Base-by-base conservation (phyloP, 495 filamentous ascomycete genomes). In the Parathielavia appendiculata region DNA sequence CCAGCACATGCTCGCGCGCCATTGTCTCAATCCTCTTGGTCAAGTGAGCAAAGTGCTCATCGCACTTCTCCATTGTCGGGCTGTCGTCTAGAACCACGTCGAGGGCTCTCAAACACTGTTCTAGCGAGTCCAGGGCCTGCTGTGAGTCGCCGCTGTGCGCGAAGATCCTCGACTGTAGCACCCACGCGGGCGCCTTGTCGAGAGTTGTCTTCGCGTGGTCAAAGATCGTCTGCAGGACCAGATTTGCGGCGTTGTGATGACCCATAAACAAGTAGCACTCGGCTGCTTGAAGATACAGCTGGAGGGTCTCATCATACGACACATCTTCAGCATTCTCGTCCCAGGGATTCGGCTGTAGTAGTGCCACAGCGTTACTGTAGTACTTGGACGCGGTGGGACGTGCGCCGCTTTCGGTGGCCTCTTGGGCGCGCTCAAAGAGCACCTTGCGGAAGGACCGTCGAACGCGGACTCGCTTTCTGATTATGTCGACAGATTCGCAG, bases 261-360 rank as follows among this genome's bases (percentile, higher is more conserved):
- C 81, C 85, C 76, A 89, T 86, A 60, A 87, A 90, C 69, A 87
- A 86, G 60, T 86, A 81, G 70, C 86, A 88, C 68, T 95, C 90
- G n/a, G 90, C 87, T 4, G 89, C 81, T 59, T 86, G 81, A 11
- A 86, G 82, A 65, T 87, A 84, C 14, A 95, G 71, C 51, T 84
- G 80, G 46, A 92, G 73, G 0, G 89, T 93, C 70, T 95, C 90
- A n/a, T 90, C 83, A 62, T 95, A 95, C 54, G 83, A 84, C 1
- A 88, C 84, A 67, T 95, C 91, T n/a, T 79, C 74, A 23, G 69
- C 65, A 11, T 74, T 75, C 26, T 88, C 87, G 56, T 82, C 78
- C 91, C 91, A 96, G 1, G 88, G 86, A 54, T 89, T 72, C 17
- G 84, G 74, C 66, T 93, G 90, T 23, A 96, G 80, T 30, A 96